Conservation (phyloP, 495 filamentous ascomycete genomes). For the Bacidia gigantensis region DNA sequence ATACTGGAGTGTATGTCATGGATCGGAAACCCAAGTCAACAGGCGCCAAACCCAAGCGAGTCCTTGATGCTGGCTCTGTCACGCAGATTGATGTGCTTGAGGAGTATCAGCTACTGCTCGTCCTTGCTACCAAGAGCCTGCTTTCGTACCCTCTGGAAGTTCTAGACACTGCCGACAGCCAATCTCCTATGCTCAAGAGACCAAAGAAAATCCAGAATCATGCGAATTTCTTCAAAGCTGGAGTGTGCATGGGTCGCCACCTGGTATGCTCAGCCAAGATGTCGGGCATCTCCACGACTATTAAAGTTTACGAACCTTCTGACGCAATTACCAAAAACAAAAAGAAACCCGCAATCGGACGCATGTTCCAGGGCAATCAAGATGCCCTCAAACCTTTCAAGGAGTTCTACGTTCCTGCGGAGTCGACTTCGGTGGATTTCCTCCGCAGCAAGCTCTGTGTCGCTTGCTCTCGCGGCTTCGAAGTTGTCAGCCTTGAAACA, state of each 20-base stretch:
- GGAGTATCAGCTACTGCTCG: constrained; percentile 79
- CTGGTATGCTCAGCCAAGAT: constrained; percentile 92
- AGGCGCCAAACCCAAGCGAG: constrained; percentile 57
- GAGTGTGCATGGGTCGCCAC: constrained; percentile 86
- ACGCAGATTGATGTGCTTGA: constrained; percentile 95
- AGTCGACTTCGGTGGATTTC: constrained; percentile 94
- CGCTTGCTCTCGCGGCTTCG: constrained; percentile 87
- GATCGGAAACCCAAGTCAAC: constrained; percentile 82
- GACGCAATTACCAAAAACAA: constrained; percentile 76
- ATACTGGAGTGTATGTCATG: constrained; percentile 79
- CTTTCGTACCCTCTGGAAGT: constrained; percentile 75
- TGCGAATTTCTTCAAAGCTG: constrained; percentile 96
- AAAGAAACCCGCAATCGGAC: constrained; percentile 82
- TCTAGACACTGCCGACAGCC: constrained; percentile 64
- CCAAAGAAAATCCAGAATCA: constrained; percentile 96
- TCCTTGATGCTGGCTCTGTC: constrained; percentile 75
- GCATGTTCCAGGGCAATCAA: constrained; percentile 87
- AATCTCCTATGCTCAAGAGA: constrained; percentile 58
- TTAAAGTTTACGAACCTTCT: constrained; percentile 96
- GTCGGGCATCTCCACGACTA: constrained; percentile 75
- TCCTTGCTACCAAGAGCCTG: constrained; percentile 85
- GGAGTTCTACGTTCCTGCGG: constrained; percentile 96
- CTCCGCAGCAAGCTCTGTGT: constrained; percentile 93
- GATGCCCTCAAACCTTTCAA: constrained; percentile 94
- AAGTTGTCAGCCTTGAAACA: constrained; percentile 92